A percentile compares a stretch with the other conserved stretches of the same genome.
phyloP scores from a whole-genome alignment of 2,329 filamentous ascomycete species.

The Pyricularia grisea region DNA sequence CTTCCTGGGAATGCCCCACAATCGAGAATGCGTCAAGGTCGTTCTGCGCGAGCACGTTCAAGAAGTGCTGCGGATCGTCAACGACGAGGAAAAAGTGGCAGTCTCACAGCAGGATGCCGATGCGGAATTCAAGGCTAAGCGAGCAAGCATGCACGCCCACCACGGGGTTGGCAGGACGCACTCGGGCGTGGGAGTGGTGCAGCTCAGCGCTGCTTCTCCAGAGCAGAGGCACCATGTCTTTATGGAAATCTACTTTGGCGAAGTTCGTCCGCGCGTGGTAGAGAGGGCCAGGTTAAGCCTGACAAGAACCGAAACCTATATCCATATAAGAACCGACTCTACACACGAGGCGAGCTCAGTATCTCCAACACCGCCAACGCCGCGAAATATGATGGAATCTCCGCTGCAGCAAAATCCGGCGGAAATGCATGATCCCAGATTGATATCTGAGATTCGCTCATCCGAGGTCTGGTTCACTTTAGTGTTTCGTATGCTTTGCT shows the following conservation, averaged over 20 bases:
- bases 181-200: constrained; percentile 28
- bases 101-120: background rate
- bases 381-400: background rate
- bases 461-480: constrained; percentile 44
- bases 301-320: constrained; percentile 6
- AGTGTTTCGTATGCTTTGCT: constrained; percentile 48
- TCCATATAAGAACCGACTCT: background rate
- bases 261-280: constrained; percentile 31
- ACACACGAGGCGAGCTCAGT: too few species aligned
- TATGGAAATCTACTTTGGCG: constrained; percentile 42
- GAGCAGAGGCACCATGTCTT: constrained; percentile 39
- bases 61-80: constrained; percentile 35
- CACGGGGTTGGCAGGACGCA: constrained; percentile 1
- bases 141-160: constrained; percentile 1
- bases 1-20: constrained; percentile 23
- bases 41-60: constrained; percentile 41
- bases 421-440: background rate
- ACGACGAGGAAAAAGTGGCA: constrained; percentile 21
- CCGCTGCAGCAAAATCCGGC: background rate
- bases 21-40: constrained; percentile 29
- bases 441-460: constrained; percentile 8
- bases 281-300: constrained; percentile 10
- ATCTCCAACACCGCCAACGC: background rate
- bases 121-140: background rate
- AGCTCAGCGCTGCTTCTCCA: constrained; percentile 35